Evolutionary conservation across 805 yeast species (phyloP).

Genomic region (Schwanniomyces polymorphus): DNA sequence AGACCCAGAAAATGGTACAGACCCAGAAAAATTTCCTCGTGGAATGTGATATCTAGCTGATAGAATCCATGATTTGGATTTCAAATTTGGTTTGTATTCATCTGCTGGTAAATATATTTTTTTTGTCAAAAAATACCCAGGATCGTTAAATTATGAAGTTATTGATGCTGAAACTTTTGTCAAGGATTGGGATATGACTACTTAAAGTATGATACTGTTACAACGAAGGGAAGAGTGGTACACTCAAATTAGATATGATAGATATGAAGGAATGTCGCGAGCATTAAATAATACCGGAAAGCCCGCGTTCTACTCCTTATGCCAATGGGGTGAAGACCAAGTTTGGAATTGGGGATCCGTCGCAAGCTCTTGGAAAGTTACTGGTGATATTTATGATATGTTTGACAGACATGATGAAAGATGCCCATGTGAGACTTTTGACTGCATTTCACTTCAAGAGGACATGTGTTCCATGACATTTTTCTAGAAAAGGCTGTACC

Average conservation of each 20-base stretch:
- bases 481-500: conserved; percentile 26
- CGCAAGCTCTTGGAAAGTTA: conserved; percentile 27
- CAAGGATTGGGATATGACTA: conserved; percentile 24
- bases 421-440: conserved; percentile 26
- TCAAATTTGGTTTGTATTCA: conserved; percentile 30
- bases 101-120: conserved; percentile 31
- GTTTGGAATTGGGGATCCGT: conserved; percentile 28
- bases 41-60: conserved; percentile 23
- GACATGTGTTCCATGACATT: conserved; percentile 19
- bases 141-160: conserved; percentile 24
- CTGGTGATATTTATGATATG: conserved; percentile 21
- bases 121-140: conserved; percentile 27
- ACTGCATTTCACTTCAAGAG: conserved; percentile 20
- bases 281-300: conserved; percentile 26
- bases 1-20: conserved; percentile 13
- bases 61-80: conserved; percentile 17
- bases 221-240: conserved; percentile 24
- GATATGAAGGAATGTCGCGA: conserved; percentile 25
- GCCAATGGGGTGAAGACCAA: conserved; percentile 31
- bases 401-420: conserved; percentile 15
- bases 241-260: conserved; percentile 19
- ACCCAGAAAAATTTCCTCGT: conserved; percentile 20
- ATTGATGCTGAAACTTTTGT: conserved; percentile 24
- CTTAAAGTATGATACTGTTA: conserved; percentile 29
- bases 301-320: conserved; percentile 23